phyloP scores from a whole-genome alignment of 2,329 filamentous ascomycete genomes.

The Tolypocladium guangdongense region DNA sequence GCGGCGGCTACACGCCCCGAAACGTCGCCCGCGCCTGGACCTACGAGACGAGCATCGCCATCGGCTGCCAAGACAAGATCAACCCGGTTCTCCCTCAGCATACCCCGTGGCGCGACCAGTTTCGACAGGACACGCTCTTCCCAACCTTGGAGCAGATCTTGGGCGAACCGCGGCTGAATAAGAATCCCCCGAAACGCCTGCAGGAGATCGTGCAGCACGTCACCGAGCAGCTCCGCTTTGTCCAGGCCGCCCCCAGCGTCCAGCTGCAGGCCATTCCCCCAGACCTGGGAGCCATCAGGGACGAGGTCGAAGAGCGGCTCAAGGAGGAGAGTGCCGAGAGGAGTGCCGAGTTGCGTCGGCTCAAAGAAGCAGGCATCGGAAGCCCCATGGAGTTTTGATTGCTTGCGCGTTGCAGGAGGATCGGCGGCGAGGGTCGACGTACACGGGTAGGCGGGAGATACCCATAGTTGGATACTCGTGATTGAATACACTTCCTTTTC shows the following conservation, averaged over 20 bases:
- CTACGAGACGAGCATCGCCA: constrained; percentile 87
- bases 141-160: constrained; percentile 68
- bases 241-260: constrained; percentile 75
- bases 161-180: constrained; percentile 61
- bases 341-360: constrained; percentile 40
- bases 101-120: constrained; percentile 79
- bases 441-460: neutral
- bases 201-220: constrained; percentile 67
- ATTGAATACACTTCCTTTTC: neutral
- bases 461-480: neutral
- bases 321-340: constrained; percentile 53
- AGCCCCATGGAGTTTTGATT: constrained; percentile 41
- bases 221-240: constrained; percentile 75
- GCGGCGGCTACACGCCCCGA: constrained; percentile 89
- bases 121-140: constrained; percentile 78
- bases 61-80: constrained; percentile 61
- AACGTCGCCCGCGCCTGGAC: constrained; percentile 97
- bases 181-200: constrained; percentile 67
- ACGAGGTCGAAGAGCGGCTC: constrained; percentile 57
- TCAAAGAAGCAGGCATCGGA: constrained; percentile 47
- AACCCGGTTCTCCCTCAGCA: constrained; percentile 64
- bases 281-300: constrained; percentile 56
- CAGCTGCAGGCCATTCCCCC: constrained; percentile 74
- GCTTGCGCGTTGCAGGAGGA: neutral
- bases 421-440: neutral